Percentiles rank a stretch among this genome's conserved stretches.
These are phyloP conservation scores for Kwoniella heveanensis DNA, from an alignment of 768 basidiomycete species.

Conservation along the genomic window DNA sequence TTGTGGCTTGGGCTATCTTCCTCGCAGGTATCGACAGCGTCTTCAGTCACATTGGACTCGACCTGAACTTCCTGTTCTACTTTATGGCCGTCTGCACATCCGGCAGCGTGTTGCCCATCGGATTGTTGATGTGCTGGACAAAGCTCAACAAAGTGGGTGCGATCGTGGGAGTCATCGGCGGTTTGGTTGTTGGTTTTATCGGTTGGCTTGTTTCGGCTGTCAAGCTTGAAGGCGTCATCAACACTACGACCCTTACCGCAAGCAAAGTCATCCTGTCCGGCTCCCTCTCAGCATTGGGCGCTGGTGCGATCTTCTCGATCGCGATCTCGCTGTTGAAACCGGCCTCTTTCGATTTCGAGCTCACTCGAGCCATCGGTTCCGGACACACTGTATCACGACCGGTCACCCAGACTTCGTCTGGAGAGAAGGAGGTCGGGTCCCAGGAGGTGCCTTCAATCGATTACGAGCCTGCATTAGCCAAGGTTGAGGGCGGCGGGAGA, in stretches of 20 bases:
- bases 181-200: slow-evolving; percentile 12
- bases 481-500: slow-evolving; percentile 12
- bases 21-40: slow-evolving; percentile 13
- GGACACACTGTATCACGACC: background rate
- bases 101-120: slow-evolving; percentile 15
- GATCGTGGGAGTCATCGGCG: slow-evolving; percentile 13
- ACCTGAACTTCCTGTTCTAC: slow-evolving; percentile 23
- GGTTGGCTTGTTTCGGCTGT: slow-evolving; percentile 16
- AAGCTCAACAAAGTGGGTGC: slow-evolving; percentile 14
- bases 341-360: slow-evolving; percentile 20
- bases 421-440: background rate
- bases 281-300: slow-evolving; percentile 15
- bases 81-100: slow-evolving; percentile 22
- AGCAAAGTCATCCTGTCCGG: slow-evolving; percentile 17
- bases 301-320: slow-evolving; percentile 18
- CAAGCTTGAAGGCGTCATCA: slow-evolving; percentile 12
- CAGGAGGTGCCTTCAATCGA: background rate
- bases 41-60: slow-evolving; percentile 13
- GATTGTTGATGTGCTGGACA: slow-evolving; percentile 17
- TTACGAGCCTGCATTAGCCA: slow-evolving; percentile 15
- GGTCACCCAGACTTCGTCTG: background rate
- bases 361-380: slow-evolving; percentile 13
- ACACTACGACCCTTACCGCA: slow-evolving; percentile 12
- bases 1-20: slow-evolving; percentile 16
- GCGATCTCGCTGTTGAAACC: slow-evolving; percentile 10